These are phyloP conservation scores for Incumbomyces delicatus DNA, from an alignment of 2,329 filamentous ascomycete species.

Conservation along the genomic window DNA sequence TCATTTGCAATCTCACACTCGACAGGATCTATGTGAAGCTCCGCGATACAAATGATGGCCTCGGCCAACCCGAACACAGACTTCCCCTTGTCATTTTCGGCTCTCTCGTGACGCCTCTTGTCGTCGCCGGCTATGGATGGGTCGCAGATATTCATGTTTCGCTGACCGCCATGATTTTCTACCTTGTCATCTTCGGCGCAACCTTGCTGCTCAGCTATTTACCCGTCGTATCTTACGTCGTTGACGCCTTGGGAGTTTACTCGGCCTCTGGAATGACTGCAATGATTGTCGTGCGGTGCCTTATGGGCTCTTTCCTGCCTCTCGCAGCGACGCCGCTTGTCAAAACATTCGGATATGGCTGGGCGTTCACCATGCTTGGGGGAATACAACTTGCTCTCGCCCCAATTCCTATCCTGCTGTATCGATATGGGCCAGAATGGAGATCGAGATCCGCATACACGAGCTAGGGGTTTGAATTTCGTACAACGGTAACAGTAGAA, in stretches of 20 bases:
- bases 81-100: slow-evolving; percentile 41
- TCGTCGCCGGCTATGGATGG: slow-evolving; percentile 19
- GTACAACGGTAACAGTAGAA: not conserved
- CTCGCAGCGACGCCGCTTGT: slow-evolving; percentile 17
- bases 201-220: slow-evolving; percentile 15
- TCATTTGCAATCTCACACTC: slow-evolving; percentile 16
- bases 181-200: slow-evolving; percentile 12
- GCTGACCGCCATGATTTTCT: slow-evolving; percentile 10
- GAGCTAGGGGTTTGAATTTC: not conserved
- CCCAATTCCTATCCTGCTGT: slow-evolving; percentile 17
- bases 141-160: slow-evolving; percentile 12
- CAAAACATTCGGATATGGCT: slow-evolving; percentile 17
- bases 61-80: slow-evolving; percentile 31
- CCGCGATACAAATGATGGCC: slow-evolving; percentile 24
- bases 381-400: slow-evolving; percentile 11
- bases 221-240: slow-evolving; percentile 19
- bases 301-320: slow-evolving; percentile 21
- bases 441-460: slow-evolving; percentile 15
- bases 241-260: slow-evolving; percentile 22
- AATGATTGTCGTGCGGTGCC: slow-evolving; percentile 18
- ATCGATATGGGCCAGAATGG: slow-evolving; percentile 15
- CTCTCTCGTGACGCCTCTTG: slow-evolving; percentile 24
- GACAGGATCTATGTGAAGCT: slow-evolving; percentile 21
- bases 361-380: slow-evolving; percentile 18
- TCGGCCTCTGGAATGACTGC: slow-evolving; percentile 34